These are phyloP conservation scores for Lepiota brunneoincarnata DNA, from an alignment of 768 basidiomycete species.

Conservation along the genomic window DNA sequence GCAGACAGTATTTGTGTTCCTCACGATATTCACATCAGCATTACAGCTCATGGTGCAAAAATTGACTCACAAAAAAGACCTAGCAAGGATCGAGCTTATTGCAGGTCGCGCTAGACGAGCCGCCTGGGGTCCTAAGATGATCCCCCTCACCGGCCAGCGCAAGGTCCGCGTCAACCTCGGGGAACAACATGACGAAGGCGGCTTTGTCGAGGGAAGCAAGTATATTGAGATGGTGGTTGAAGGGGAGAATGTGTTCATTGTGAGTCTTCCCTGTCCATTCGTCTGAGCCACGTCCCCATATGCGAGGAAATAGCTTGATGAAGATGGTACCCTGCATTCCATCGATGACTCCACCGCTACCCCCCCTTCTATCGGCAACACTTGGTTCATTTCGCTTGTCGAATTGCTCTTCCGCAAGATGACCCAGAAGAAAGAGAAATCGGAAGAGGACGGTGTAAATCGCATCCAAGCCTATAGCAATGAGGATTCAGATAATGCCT, in stretches of 20 bases:
- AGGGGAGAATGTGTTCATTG: constrained; percentile 70
- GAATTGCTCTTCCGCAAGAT: constrained; percentile 28
- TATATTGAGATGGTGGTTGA: constrained; percentile 83
- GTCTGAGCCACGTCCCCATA: not conserved
- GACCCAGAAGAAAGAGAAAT: constrained; percentile 22
- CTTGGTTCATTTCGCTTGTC: constrained; percentile 66
- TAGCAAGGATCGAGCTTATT: constrained; percentile 63
- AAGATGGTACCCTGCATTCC: constrained; percentile 52
- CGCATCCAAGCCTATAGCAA: constrained; percentile 4
- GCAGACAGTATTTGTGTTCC: constrained; percentile 75
- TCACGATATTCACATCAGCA: constrained; percentile 71
- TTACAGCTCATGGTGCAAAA: constrained; percentile 81
- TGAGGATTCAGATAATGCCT: constrained; percentile 31
- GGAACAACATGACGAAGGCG: constrained; percentile 55
- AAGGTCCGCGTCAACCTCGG: constrained; percentile 80
- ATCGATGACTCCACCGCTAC: constrained; percentile 59
- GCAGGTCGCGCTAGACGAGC: constrained; percentile 59
- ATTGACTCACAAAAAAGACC: constrained; percentile 74
- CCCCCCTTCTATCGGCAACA: constrained; percentile 54
- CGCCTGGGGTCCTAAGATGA: constrained; percentile 82
- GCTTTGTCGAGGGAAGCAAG: constrained; percentile 44
- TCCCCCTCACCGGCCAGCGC: constrained; percentile 57
- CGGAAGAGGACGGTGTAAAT: constrained; percentile 9
- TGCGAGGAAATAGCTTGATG: constrained; percentile 48
- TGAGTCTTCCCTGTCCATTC: constrained; percentile 30